Evolutionary conservation across 768 basidiomycete species (phyloP).

Genomic region (Vishniacozyma victoriae): DNA sequence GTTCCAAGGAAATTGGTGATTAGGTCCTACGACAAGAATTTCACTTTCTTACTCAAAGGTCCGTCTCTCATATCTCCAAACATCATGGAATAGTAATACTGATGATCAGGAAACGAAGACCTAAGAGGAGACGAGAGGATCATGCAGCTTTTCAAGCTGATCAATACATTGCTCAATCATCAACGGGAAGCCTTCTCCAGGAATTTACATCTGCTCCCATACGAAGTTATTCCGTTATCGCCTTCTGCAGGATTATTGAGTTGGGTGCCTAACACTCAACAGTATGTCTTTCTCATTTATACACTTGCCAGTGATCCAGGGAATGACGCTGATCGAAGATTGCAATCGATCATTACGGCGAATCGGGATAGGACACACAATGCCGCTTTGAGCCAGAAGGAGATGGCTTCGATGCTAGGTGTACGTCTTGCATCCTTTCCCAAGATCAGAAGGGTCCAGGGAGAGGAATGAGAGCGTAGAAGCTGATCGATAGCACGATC

Average conservation of each 20-base stretch:
- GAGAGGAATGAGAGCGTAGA: background rate
- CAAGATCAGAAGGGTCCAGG: no score
- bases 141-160: slow-evolving; percentile 46
- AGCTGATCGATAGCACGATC: slow-evolving; percentile 23
- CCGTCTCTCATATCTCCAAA: background rate
- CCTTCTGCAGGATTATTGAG: slow-evolving; percentile 36
- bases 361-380: slow-evolving; percentile 35
- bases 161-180: slow-evolving; percentile 43
- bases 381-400: slow-evolving; percentile 30
- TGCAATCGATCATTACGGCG: slow-evolving; percentile 35
- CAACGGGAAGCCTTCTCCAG: slow-evolving; percentile 38
- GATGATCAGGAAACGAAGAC: slow-evolving; percentile 34
- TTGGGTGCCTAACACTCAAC: slow-evolving; percentile 45
- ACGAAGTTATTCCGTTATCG: slow-evolving; percentile 40
- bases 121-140: slow-evolving; percentile 44
- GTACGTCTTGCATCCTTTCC: slow-evolving; percentile 15
- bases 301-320: background rate
- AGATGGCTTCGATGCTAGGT: slow-evolving; percentile 41
- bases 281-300: slow-evolving; percentile 13
- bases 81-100: background rate
- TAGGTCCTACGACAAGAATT: slow-evolving; percentile 22
- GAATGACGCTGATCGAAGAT: slow-evolving; percentile 5
- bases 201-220: slow-evolving; percentile 40
- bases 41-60: slow-evolving; percentile 45
- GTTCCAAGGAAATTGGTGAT: slow-evolving; percentile 41